Conservation (phyloP, 495 filamentous ascomycete genomes). For the Annulohypoxylon maeteangense region DNA sequence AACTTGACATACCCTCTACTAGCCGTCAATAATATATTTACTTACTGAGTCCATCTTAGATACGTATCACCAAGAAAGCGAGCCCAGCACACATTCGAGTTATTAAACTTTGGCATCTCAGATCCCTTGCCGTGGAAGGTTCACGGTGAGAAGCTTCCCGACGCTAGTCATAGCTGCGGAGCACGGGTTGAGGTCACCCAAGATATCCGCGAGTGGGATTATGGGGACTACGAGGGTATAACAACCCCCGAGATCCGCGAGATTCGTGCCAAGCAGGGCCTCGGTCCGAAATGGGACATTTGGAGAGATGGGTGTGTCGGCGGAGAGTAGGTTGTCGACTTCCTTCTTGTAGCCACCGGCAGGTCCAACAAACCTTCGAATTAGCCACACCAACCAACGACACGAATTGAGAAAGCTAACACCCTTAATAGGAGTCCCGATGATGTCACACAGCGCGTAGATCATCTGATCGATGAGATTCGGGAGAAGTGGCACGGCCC, state of each 20-base stretch:
- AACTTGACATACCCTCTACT: not conserved
- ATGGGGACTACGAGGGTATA: constrained; percentile 94
- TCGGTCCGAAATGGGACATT: constrained; percentile 77
- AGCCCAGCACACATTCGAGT: constrained; percentile 86
- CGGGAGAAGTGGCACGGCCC: constrained; percentile 65
- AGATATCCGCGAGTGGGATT: constrained; percentile 93
- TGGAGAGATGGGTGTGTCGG: constrained; percentile 83
- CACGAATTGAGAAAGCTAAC: constrained; percentile 17
- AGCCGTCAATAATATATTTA: not conserved
- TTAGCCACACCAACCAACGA: not conserved
- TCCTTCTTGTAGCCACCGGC: not conserved
- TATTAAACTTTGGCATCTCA: constrained; percentile 70
- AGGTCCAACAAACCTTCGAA: not conserved
- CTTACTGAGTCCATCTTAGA: constrained; percentile 45
- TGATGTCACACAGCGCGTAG: constrained; percentile 74
- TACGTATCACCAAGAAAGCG: constrained; percentile 87
- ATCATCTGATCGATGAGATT: constrained; percentile 80
- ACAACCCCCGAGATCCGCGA: constrained; percentile 76
- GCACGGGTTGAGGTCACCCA: constrained; percentile 74
- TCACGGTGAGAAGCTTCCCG: constrained; percentile 49
- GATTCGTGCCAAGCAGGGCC: constrained; percentile 66
- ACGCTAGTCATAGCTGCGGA: constrained; percentile 49
- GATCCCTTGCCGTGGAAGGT: constrained; percentile 58
- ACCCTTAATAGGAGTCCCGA: constrained; percentile 61
- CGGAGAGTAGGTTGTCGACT: constrained; percentile 64